Percentiles rank a stretch among this genome's conserved stretches.
phyloP scores from a whole-genome alignment of 2,329 filamentous ascomycete species.

The Ophiobolus disseminans region DNA sequence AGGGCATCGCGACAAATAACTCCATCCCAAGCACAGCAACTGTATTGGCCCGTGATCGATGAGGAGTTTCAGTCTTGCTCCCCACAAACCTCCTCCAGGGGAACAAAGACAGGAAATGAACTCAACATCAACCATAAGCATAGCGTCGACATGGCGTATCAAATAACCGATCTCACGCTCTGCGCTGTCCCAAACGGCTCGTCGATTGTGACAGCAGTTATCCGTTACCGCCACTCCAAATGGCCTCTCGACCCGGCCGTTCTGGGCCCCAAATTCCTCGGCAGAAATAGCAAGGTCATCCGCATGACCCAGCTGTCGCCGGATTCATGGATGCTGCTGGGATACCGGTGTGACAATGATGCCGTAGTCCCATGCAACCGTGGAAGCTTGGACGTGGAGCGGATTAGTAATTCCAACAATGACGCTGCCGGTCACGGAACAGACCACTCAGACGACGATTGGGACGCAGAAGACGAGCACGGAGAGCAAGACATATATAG shows the following conservation, averaged over 20 bases:
- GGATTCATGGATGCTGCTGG: constrained; percentile 19
- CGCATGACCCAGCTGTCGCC: not conserved
- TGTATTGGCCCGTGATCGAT: not conserved
- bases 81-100: constrained; percentile 4
- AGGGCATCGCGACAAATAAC: no score
- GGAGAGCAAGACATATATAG: constrained; percentile 8
- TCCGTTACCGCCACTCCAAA: constrained; percentile 10
- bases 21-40: not conserved
- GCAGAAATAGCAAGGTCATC: constrained; percentile 8
- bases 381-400: constrained; percentile 13
- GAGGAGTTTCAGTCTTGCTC: constrained; percentile 4
- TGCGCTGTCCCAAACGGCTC: constrained; percentile 11
- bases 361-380: constrained; percentile 7
- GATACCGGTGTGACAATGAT: constrained; percentile 11
- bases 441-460: constrained; percentile 12
- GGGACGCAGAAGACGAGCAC: constrained; percentile 10
- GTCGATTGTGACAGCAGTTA: constrained; percentile 15
- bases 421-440: constrained; percentile 10
- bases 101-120: constrained; percentile 1
- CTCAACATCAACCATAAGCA: constrained; percentile 4
- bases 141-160: constrained; percentile 9
- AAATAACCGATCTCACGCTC: constrained; percentile 15
- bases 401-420: constrained; percentile 11
- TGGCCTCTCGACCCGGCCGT: constrained; percentile 8
- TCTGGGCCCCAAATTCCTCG: constrained; percentile 10